A percentile compares a stretch with the other conserved stretches of the same genome.
Evolutionary conservation across 441 rosid species (phyloP).

Genomic region (Omphalea diandra): DNA sequence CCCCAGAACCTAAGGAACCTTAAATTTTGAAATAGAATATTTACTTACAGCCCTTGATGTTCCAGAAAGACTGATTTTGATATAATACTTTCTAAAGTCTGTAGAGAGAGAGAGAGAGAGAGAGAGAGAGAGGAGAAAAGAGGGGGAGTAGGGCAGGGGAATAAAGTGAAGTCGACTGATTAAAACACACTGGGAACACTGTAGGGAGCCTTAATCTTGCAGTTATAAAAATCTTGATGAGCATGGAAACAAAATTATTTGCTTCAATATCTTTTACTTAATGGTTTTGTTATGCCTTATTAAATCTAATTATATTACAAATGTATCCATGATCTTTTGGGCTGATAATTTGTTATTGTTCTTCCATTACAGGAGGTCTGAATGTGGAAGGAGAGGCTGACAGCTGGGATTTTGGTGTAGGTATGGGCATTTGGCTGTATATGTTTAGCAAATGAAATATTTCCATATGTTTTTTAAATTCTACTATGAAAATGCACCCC

Average conservation of each 20-base stretch:
- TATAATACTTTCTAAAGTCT: not conserved
- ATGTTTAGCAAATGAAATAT: not conserved
- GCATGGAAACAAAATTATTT: not conserved
- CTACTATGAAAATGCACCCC: not conserved
- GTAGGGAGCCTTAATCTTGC: not conserved
- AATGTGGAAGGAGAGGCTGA: conserved; percentile 94
- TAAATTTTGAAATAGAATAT: not conserved
- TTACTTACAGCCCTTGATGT: not conserved
- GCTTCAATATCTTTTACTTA: conserved; percentile 3
- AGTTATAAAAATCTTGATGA: not conserved
- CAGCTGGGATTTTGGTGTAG: conserved; percentile 93
- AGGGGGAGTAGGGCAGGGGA: too few relatives aligned
- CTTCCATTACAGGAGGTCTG: conserved; percentile 65
- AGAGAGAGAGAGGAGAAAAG: too few relatives aligned
- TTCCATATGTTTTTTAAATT: not conserved
- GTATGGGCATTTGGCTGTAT: conserved; percentile 37
- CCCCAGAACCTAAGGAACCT: not conserved
- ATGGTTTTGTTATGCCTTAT: conserved; percentile 1
- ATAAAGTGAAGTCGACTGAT: too few relatives aligned
- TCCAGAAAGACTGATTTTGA: not conserved
- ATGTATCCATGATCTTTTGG: too few relatives aligned
- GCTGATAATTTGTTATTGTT: conserved; percentile 9
- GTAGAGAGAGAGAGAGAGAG: not conserved
- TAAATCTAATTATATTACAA: conserved; percentile 1
- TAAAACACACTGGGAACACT: not conserved